Evolutionary conservation across 2,329 filamentous ascomycete genomes (phyloP), one percentile per base, ranked within the genome.

Genomic region (Alternaria conjuncta): DNA sequence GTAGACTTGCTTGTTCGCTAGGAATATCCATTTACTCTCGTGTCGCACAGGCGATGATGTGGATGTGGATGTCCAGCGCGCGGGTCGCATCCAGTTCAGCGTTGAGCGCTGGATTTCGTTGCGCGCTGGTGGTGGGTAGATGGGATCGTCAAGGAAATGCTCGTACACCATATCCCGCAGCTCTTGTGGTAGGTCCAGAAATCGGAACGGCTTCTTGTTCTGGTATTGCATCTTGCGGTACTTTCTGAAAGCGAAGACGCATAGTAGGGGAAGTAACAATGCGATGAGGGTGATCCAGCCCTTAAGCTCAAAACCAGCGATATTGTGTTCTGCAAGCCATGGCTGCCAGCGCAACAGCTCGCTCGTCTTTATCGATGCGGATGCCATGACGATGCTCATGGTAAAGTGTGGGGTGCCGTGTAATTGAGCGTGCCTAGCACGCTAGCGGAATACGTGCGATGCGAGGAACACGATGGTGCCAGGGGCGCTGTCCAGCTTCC

Each of bases 91-190:
- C 68, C 75, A 75, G 6, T 53, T 41, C 3, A 73, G n/a, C 3
- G 64, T 44, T 4, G 67, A 60, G 25, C 62, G 56, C 28, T 63
- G 65, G 47, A 67, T 63, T 18, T 43, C 15, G 46, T 51, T 56
- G 18, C 64, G 55, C 20, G 63, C 61, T 25, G 69, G 71, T 6
- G 71, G 63, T 13, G 75, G 76, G 53, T 77, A 78, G 23, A 66
- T 57, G 8, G 72, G 72, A 10, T 79, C 73, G 58, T 79, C 74
- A 15, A 77, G 55, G 1, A 78, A 64, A 51, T 78, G 60, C 11
- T 70, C 67, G 54, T 78, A 79, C 4, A 78, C 72, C 71, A 76
- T 76, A 8, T 76, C 72, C n/a, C 76, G 66, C 9, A 79, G 60
- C 55, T 79, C 76, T 30, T 72, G 71, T 3, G 77, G 77, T 2